A percentile compares a stretch with the other conserved stretches of the same genome.
Evolutionary conservation across 805 yeast species (phyloP).

Genomic region (Ogataea saltuana): DNA sequence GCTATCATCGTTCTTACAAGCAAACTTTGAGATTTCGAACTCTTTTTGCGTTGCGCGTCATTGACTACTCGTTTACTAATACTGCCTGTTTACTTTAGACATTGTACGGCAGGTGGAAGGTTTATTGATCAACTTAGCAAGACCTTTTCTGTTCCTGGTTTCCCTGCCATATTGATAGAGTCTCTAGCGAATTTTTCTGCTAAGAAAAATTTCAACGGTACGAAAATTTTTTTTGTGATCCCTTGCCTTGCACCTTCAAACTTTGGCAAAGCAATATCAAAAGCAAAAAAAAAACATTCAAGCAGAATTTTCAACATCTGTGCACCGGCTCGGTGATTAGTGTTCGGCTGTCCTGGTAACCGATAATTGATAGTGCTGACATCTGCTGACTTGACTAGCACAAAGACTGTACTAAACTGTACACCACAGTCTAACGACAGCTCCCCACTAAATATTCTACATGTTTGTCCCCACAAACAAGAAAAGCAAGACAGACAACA

Average conservation of each 20-base stretch:
- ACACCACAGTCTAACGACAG: not conserved
- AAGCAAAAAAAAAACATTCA: not conserved
- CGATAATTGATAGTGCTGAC: not conserved
- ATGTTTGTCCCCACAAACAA: constrained; percentile 8
- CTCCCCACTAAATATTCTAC: not conserved
- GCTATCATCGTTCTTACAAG: no score
- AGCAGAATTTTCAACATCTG: constrained; percentile 7
- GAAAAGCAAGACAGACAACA: constrained; percentile 7
- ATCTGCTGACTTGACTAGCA: no score
- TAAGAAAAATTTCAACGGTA: not conserved
- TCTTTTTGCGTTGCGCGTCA: no score
- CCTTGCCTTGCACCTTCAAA: constrained; percentile 7
- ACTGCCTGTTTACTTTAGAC: no score
- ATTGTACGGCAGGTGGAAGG: no score
- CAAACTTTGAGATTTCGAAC: no score
- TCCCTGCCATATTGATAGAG: no score
- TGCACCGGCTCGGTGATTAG: constrained; percentile 6
- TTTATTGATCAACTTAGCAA: not conserved
- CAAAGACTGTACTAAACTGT: no score
- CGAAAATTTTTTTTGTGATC: not conserved
- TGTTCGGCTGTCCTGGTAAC: constrained; percentile 2
- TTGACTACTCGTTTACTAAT: no score
- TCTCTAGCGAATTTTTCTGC: not conserved
- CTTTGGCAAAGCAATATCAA: constrained; percentile 3
- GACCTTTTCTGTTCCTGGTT: not conserved